Evolutionary conservation across 345 rosid species (phyloP).

Genomic region (Arabidopsis thaliana): TAIR10.1 NC_003076.8:10374501-10375000

Average conservation of each 20-base stretch:
- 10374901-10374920: conserved; percentile 14
- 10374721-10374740: not conserved
- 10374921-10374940: conserved; percentile 38
- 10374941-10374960: conserved; percentile 44
- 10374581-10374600: too few relatives aligned
- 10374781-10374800: not conserved
- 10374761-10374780: not conserved
- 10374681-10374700: conserved; percentile 1
- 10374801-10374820: not conserved
- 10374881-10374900: conserved; percentile 17
- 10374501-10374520: too few relatives aligned
- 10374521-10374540: too few relatives aligned
- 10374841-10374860: not conserved
- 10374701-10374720: not conserved
- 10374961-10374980: not conserved
- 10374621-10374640: conserved; percentile 73
- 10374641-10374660: conserved; percentile 70
- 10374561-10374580: too few relatives aligned
- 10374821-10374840: conserved; percentile 18
- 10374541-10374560: too few relatives aligned
- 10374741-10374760: not conserved
- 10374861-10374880: conserved; percentile 1
- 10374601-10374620: too few relatives aligned
- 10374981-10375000: conserved; percentile 3
- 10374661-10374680: not conserved